Base-by-base conservation (phyloP, 164 flowering plant genomes). In the Litsea cubeba region DNA sequence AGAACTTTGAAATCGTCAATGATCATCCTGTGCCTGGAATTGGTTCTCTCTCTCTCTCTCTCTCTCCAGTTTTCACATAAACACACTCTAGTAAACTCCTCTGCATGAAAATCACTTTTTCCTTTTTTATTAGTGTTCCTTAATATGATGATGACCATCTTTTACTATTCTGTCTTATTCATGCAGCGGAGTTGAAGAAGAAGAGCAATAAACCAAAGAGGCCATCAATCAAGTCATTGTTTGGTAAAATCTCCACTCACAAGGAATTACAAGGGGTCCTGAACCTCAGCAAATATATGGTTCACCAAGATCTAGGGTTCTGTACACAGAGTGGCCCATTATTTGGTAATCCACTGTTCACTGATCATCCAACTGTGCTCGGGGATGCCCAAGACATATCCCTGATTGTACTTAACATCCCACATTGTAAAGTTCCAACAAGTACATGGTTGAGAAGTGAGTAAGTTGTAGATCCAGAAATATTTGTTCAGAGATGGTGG, bases 181-280 rank as follows among this genome's bases (percentile, higher is more conserved):
- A 10, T 77, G 76, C 83, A 86, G 87, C 82, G 5, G 88, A 86
- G 66, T 73, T 86, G 80, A 86, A 78, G 83, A 83, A 83, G 57
- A 85, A 83, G 78, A 78, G 65, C 17, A 84, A 57, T 62, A 81
- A 80, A 54, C 75, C 85, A n/a, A 86, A 81, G 76, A 76, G 84
- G 66, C 88, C 88, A 54, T 82, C 87, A 24, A 75, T 86, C 40
- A 86, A 81, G 77, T 66, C 87, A 26, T 32, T 86, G 69, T 86
- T 86, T 65, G 88, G 88, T 86, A 78, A 22, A 71, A 40, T 49
- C 68, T 76, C 54, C 25, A 58, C 50, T 62, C 50, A 68, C n/a
- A 5, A 54, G 17, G 4, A 54, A 3, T 20, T 54, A 54, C 12
- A 3, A 54, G 7, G 8, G 12, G n/a, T 54, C 60, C 60, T 54